Percentiles rank a stretch among this genome's conserved stretches.
Evolutionary conservation across 1,139 yeast species (phyloP).

Genomic region (Sugiyamaella xylanicola): DNA sequence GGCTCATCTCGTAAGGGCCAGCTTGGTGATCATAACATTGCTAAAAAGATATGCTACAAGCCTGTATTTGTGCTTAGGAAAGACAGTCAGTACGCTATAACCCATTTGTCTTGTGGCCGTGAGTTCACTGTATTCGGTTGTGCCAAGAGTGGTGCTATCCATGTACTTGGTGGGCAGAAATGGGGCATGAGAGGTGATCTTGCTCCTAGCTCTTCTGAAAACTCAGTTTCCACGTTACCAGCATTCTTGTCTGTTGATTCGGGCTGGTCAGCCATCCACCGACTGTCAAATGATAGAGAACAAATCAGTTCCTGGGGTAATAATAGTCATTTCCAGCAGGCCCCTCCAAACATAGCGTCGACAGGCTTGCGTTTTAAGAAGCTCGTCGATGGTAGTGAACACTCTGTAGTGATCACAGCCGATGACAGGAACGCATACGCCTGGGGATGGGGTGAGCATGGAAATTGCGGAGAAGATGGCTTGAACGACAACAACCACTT

Average conservation of each 20-base stretch:
- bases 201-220: too few relatives aligned
- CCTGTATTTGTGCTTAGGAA: conserved; percentile 33
- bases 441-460: conserved; percentile 99
- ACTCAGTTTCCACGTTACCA: too few relatives aligned
- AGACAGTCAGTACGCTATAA: conserved; percentile 17
- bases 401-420: conserved; percentile 55
- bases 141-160: conserved; percentile 26
- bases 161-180: conserved; percentile 32
- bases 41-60: conserved; percentile 26
- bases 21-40: conserved; percentile 41
- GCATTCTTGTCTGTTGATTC: conserved; percentile 41
- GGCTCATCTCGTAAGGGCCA: conserved; percentile 83
- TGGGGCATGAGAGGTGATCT: too few relatives aligned
- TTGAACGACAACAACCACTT: conserved; percentile 13
- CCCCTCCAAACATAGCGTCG: conserved; percentile 36
- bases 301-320: conserved; percentile 63
- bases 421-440: conserved; percentile 49
- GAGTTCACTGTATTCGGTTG: conserved; percentile 38
- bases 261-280: conserved; percentile 86
- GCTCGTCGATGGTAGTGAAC: conserved; percentile 77
- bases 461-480: conserved; percentile 71
- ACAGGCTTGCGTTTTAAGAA: conserved; percentile 14
- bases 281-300: conserved; percentile 35
- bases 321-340: conserved; percentile 71
- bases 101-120: conserved; percentile 40